Evolutionary conservation across 306 rosid genomes (phyloP), one percentile per base, ranked within the genome.

Genomic region (Coriaria nepalensis): DNA sequence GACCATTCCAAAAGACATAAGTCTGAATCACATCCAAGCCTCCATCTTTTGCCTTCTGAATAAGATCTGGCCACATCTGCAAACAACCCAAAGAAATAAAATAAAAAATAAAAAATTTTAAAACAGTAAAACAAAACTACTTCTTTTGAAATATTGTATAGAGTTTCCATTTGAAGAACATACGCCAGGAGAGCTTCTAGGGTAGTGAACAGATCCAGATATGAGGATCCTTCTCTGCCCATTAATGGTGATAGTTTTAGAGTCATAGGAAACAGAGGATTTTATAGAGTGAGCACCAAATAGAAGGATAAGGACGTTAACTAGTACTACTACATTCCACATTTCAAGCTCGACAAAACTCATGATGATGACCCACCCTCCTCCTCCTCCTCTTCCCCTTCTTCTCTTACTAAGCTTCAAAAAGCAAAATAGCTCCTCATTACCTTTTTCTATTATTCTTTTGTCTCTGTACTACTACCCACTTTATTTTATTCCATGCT

Each of bases 11-110:
- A 68, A 86, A 86, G 50, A 86, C 93, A 55, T 86, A 86, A 56
- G 93, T 86, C 71, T 86, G 83, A 79, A 86, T 78, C 42, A 82
- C 96, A 77, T 86, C 96, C 67, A 86, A 75, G 36, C 96, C 96
- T 68, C 96, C 96, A 52, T 82, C 81, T 57, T 82, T 86, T 2
- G 96, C 96, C 71, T 77, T 86, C 73, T 82, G 88, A 53, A 86
- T 79, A 73, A 86, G 93, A 82, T 86, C 93, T 66, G 96, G 93
- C 96, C 96, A 86, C 96, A 86, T 86, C 96, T 86, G 71, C 58
- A 56, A 57, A 20, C 37, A 53, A 51, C 40, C 58, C 49, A 46
- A 45, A 33, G 39, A 56, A 34, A n/a, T 40, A 52, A 15, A 0
- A 54, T 6, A 29, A 37, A 33, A 6, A 38, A 10, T 54, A 52